Base-by-base conservation (phyloP, 257 asterid species). In the Nicotiana attenuata region DNA sequence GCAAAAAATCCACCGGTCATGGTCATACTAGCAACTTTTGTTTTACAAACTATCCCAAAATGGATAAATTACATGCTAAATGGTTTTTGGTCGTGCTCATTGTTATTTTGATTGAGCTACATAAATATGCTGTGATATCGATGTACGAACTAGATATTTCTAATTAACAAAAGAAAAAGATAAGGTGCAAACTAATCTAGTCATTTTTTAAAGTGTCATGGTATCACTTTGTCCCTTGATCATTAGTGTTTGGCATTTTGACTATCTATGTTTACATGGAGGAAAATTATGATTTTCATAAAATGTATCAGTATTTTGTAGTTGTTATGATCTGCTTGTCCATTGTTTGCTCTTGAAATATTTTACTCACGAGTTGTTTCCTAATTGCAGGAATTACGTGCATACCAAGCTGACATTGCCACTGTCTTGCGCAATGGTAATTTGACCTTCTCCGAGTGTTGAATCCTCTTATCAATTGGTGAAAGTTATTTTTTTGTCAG, bases 371-470 rank as follows among this genome's bases (percentile, higher is more conserved):
- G 4, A 80, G 29, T 84, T 65, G 82, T 53, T 52, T 77, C 59
- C 28, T 61, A 83, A 81, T 81, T 77, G 82, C 90, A 96, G 99
- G 98, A 96, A 85, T 86, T 96, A 77, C 98, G 97, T 83, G 99
- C 99, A 78, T 94, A 96, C 84, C 98, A 96, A 93, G 99, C 99
- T 89, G 99, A 94, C 80, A 91, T 92, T 75, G 99, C 99, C 80
- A 94, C 99, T 82, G 98, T 94, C 89, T 77, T 94, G 78, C 86
- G 99, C 85, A 94, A 94, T 85, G 99, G 99, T 96, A 90, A 87
- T 83, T 57, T 35, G 57, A 71, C 33, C 20, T 71, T 15, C 17
- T 38, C 26, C 61, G 45, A 79, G 55, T 79, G n/a, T 57, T 56
- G 71, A 38, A 33, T 71, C 20, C 78, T 53, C 38, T 22, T 22